These are phyloP conservation scores for Thelonectria discophora DNA, from an alignment of 2,329 filamentous ascomycete species.

Conservation along the genomic window DNA sequence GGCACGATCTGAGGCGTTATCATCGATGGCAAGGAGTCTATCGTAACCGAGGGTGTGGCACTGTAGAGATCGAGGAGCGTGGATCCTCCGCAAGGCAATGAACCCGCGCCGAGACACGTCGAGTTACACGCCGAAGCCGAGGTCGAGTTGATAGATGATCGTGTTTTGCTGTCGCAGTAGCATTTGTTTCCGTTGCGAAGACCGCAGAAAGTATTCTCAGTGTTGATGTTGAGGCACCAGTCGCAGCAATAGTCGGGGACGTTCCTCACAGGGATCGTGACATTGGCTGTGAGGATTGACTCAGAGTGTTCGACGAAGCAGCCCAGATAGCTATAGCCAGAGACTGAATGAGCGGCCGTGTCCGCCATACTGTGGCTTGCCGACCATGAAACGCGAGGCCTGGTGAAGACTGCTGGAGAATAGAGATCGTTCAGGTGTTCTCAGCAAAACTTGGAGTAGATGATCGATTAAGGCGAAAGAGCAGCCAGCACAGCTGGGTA, in stretches of 20 bases:
- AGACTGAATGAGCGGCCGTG: neutral
- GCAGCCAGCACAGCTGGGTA: too few relatives aligned
- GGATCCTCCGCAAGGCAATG: neutral
- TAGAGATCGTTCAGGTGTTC: too few relatives aligned
- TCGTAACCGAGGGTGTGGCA: neutral
- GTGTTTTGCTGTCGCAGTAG: constrained; percentile 5
- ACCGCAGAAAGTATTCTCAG: constrained; percentile 6
- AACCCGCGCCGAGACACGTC: neutral
- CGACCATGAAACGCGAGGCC: neutral
- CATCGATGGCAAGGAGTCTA: neutral
- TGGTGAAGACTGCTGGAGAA: neutral
- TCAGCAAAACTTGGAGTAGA: too few relatives aligned
- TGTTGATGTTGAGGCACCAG: constrained; percentile 4
- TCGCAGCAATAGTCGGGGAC: constrained; percentile 10
- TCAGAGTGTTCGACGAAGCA: neutral
- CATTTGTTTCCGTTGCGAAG: constrained; percentile 3
- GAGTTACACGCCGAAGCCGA: neutral
- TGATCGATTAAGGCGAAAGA: too few relatives aligned
- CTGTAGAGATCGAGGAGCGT: constrained; percentile 6
- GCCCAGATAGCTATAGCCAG: neutral
- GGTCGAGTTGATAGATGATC: neutral
- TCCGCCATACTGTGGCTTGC: neutral
- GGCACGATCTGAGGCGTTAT: neutral
- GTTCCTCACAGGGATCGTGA: neutral
- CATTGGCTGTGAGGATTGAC: neutral